These are phyloP conservation scores for Pythium aquatile DNA, from an alignment of 352 stramenopile genomes.

Conservation along the genomic window DNA sequence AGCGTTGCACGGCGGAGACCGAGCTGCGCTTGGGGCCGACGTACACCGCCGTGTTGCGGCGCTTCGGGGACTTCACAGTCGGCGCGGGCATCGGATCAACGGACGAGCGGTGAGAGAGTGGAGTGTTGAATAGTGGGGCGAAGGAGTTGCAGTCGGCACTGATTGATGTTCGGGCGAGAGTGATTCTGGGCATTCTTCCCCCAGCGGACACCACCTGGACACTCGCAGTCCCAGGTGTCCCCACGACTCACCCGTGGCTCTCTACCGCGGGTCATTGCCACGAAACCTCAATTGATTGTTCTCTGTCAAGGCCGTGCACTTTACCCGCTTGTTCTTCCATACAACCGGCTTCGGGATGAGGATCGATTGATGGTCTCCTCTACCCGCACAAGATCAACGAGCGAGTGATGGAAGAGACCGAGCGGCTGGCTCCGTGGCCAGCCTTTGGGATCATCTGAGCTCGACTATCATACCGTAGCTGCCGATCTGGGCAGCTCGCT, in stretches of 20 bases:
- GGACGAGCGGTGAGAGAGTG: neutral
- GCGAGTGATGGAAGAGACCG: neutral
- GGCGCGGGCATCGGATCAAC: neutral
- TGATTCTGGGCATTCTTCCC: neutral
- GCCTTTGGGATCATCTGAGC: neutral
- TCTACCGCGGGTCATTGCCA: neutral
- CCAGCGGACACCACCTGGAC: neutral
- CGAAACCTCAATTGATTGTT: neutral
- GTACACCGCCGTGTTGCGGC: constrained; percentile 3
- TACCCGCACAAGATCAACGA: neutral
- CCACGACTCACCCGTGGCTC: neutral
- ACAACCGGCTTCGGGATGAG: neutral
- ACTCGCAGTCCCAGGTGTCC: neutral
- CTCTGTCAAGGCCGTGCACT: neutral
- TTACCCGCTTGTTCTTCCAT: neutral
- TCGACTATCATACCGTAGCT: neutral
- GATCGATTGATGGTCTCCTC: neutral
- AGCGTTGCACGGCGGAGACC: constrained; percentile 19
- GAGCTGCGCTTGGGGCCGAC: neutral
- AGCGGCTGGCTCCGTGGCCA: neutral
- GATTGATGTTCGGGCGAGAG: neutral
- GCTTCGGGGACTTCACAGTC: neutral
- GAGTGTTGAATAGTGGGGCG: neutral
- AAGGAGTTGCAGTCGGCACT: neutral
- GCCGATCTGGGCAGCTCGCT: neutral